phyloP scores from a whole-genome alignment of 2,329 filamentous ascomycete species.

The Grosmannia huntii region DNA sequence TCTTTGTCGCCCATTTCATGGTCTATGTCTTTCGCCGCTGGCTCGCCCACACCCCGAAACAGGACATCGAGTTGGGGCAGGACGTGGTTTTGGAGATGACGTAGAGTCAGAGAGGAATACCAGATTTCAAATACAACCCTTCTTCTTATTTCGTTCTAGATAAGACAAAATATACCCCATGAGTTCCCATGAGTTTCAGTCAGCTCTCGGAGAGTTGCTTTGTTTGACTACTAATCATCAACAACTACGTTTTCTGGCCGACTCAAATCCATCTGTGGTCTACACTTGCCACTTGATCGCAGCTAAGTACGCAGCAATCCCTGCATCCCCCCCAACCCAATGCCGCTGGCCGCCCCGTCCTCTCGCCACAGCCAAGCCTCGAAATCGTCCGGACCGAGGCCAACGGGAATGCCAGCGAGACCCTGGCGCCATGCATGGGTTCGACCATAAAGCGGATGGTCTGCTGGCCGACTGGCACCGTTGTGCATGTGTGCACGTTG shows the following conservation, averaged over 20 bases:
- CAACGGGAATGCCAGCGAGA: neutral
- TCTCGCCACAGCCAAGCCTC: neutral
- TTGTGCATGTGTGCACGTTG: neutral
- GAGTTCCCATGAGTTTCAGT: too few species aligned
- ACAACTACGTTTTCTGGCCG: too few species aligned
- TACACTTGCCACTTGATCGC: too few species aligned
- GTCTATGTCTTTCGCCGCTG: conserved; percentile 27
- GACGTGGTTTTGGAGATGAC: neutral
- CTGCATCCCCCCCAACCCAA: too few species aligned
- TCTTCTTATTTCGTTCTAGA: neutral
- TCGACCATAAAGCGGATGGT: neutral
- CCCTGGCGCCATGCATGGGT: neutral
- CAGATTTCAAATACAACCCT: too few species aligned
- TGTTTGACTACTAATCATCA: too few species aligned
- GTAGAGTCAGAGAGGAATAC: neutral
- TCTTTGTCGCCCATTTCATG: conserved; percentile 24
- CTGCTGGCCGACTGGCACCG: neutral
- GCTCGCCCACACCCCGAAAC: neutral
- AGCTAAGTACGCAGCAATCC: too few species aligned
- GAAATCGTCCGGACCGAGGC: neutral
- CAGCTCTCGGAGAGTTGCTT: too few species aligned
- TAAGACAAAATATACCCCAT: too few species aligned
- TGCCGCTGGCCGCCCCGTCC: neutral
- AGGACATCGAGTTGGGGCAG: neutral
- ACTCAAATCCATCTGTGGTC: too few species aligned